phyloP scores from a whole-genome alignment of 768 basidiomycete species.

The Psilocybe sp. region DNA sequence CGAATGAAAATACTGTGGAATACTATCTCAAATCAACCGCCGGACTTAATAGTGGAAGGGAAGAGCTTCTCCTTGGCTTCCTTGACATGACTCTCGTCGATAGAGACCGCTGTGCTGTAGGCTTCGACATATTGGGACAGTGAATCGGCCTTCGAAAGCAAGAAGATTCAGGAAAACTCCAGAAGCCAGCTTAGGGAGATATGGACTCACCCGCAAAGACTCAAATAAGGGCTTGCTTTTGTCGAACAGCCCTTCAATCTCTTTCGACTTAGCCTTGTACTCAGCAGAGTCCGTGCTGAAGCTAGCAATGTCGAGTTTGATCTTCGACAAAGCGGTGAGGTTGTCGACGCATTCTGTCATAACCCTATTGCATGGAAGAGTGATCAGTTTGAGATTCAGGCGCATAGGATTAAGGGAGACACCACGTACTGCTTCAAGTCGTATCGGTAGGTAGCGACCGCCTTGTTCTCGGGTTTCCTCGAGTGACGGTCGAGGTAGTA shows the following conservation, averaged over 20 bases:
- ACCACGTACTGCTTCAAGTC: constrained; percentile 1
- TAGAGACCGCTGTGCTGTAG: background rate
- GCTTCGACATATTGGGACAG: background rate
- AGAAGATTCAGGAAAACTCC: background rate
- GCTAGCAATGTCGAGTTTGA: background rate
- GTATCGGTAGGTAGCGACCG: background rate
- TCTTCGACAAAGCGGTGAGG: background rate
- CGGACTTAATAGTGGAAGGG: too few relatives aligned
- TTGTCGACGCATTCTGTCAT: background rate
- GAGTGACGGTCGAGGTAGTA: constrained; percentile 4
- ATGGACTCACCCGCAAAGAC: background rate
- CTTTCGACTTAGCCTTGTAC: background rate
- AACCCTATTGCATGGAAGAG: background rate
- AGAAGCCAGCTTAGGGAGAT: background rate
- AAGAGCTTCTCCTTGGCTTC: background rate
- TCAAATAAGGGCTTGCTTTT: background rate
- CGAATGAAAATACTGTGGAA: too few relatives aligned
- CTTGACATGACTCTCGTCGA: constrained; percentile 4
- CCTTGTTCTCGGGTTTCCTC: background rate
- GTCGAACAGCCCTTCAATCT: background rate
- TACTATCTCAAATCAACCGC: too few relatives aligned
- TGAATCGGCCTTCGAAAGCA: background rate
- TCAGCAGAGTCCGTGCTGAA: background rate
- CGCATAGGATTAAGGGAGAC: background rate
- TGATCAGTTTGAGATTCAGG: background rate